Conservation (phyloP, 2,329 filamentous ascomycete species). For the Camillea tinctor region DNA sequence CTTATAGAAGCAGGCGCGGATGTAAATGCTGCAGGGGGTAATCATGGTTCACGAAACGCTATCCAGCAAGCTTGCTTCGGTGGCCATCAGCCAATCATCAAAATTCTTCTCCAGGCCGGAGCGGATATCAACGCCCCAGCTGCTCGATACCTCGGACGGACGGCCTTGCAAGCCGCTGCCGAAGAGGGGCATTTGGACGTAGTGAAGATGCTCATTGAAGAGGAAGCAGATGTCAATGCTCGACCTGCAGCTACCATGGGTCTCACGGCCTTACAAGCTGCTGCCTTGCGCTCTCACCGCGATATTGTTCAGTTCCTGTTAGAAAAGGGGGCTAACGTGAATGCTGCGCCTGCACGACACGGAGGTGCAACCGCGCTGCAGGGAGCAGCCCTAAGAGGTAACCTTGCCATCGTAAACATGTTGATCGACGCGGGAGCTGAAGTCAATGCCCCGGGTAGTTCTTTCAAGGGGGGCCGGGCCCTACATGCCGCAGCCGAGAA, state of each 20-base stretch:
- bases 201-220: constrained; percentile 26
- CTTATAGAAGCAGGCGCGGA: constrained; percentile 23
- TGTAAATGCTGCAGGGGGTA: constrained; percentile 30
- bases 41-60: constrained; percentile 35
- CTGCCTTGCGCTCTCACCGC: constrained; percentile 28
- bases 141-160: constrained; percentile 33
- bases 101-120: constrained; percentile 20
- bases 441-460: constrained; percentile 32
- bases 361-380: constrained; percentile 41
- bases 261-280: constrained; percentile 38
- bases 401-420: constrained; percentile 21
- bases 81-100: constrained; percentile 18
- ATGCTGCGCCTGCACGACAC: constrained; percentile 35
- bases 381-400: constrained; percentile 33
- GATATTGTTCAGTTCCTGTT: constrained; percentile 30
- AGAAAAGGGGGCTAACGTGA: constrained; percentile 31
- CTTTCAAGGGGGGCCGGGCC: constrained; percentile 37
- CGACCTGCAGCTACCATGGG: constrained; percentile 35
- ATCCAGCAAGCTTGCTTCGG: constrained; percentile 35
- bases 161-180: constrained; percentile 36
- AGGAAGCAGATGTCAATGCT: constrained; percentile 33
- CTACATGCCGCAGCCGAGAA: constrained; percentile 37
- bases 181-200: constrained; percentile 27
- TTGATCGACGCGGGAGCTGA: constrained; percentile 31
- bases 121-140: constrained; percentile 28